These are phyloP conservation scores for Sechiopsis laciniata DNA, from an alignment of 306 rosid species.

Conservation along the genomic window DNA sequence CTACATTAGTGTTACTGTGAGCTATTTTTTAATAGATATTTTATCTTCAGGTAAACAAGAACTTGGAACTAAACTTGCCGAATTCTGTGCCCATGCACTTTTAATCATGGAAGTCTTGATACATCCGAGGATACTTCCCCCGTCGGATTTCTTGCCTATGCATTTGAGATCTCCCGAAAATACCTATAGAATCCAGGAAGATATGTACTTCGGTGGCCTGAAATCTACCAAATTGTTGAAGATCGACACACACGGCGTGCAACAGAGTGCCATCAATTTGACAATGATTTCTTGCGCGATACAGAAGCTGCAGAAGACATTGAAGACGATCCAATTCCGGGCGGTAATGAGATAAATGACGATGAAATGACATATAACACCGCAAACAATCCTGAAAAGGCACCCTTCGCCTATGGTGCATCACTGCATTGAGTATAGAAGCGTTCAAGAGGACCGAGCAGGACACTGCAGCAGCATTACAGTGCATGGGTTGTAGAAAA, in stretches of 20 bases:
- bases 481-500: constrained; percentile 12
- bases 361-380: constrained; percentile 31
- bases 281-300: constrained; percentile 35
- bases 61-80: constrained; percentile 61
- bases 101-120: constrained; percentile 77
- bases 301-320: constrained; percentile 42
- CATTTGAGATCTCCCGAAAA: constrained; percentile 25
- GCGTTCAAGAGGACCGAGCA: constrained; percentile 27
- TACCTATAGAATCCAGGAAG: constrained; percentile 29
- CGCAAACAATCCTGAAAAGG: not conserved
- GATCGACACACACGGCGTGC: constrained; percentile 30
- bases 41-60: constrained; percentile 61
- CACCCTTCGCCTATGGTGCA: constrained; percentile 19
- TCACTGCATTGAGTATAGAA: constrained; percentile 27
- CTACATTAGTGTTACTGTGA: not conserved
- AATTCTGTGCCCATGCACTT: constrained; percentile 77
- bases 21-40: constrained; percentile 6
- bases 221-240: constrained; percentile 26
- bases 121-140: constrained; percentile 78
- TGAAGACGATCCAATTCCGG: constrained; percentile 33
- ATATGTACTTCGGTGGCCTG: constrained; percentile 23
- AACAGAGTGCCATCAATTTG: constrained; percentile 26
- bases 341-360: constrained; percentile 22
- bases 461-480: constrained; percentile 19
- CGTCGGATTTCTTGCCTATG: constrained; percentile 34